Evolutionary conservation across 2,329 filamentous ascomycete species (phyloP), one percentile per base, ranked within the genome.

Genomic region (Phyllachora maydis): DNA sequence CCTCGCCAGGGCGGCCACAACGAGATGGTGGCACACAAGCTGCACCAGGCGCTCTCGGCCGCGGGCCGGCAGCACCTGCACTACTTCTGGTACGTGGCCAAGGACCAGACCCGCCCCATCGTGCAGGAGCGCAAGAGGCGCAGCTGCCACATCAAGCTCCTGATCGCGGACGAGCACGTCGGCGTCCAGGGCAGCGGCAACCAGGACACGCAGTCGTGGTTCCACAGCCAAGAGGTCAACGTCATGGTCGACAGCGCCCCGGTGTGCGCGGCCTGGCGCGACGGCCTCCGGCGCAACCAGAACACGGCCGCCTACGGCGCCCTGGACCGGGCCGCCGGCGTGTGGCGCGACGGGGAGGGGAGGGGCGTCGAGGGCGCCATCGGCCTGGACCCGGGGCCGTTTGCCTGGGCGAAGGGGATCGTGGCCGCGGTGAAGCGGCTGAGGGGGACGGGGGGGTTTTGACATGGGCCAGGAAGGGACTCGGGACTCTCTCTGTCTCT

Each of bases 161-260:
- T 83, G 52, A 72, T 83, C 19, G 67, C 65, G 2, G 77, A 85
- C 40, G 62, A 60, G 20, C 48, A 49, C 12, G 57, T 85, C 17
- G 75, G 62, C 3, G 68, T 83, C 17, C 62, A 75, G 42, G 77
- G 76, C 4, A 77, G 65, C 32, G 76, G 75, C 0, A 85, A 83
- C 37, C 71, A 82, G 40, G 77, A 85, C 35, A 82, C 76, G 2
- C 77, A 85, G 43, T 68, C 60, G 11, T 83, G 74, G 68, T 82
- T 60, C 33, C 76, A 85, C 38, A 70, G 61, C 26, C 74, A 82
- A 41, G 77, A 85, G 42, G 59, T 76, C 26, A 83, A 85, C 33
- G 44, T 83, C 13, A 65, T 85, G 59, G 46, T 82, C 5, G 76
- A 85, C 30, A 71, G 62, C 11, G 35, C 42, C 0, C 41, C 53